Percentiles rank a stretch among this genome's conserved stretches.
Conservation (phyloP, 192 early-diverging fungal genomes). For the Coemansia sp. region DNA sequence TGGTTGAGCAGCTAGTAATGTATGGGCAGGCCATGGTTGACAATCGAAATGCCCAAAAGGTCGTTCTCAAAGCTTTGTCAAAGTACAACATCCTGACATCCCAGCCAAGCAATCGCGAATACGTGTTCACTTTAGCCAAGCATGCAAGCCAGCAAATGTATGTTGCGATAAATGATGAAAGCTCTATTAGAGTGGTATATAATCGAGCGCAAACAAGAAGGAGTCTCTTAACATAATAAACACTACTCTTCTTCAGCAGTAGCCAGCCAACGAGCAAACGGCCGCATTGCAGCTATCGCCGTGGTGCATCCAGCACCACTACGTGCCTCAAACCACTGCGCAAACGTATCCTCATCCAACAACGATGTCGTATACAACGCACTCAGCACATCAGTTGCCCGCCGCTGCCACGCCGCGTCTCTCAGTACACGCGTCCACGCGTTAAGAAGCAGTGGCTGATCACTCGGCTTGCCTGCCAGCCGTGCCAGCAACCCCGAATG, state of each 20-base stretch:
- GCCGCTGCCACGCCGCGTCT: constrained; percentile 49
- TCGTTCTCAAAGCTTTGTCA: constrained; percentile 38
- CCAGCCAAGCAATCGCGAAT: constrained; percentile 29
- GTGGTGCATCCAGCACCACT: constrained; percentile 36
- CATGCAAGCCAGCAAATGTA: constrained; percentile 36
- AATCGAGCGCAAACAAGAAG: neutral
- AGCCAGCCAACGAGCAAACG: constrained; percentile 76
- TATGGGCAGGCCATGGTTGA: constrained; percentile 32
- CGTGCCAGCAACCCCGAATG: constrained; percentile 32
- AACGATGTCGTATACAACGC: constrained; percentile 70
- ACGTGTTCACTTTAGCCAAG: constrained; percentile 25
- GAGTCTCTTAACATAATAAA: neutral
- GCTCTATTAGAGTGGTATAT: constrained; percentile 34
- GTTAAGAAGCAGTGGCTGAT: constrained; percentile 49
- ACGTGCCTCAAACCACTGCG: constrained; percentile 57
- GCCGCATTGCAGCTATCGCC: constrained; percentile 59
- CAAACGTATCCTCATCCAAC: constrained; percentile 77
- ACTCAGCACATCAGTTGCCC: constrained; percentile 64
- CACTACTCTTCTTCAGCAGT: constrained; percentile 80
- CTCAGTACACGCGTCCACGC: constrained; percentile 43
- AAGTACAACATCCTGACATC: constrained; percentile 30
- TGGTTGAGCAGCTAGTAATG: constrained; percentile 35
- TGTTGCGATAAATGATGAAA: constrained; percentile 29
- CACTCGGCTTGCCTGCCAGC: constrained; percentile 33
- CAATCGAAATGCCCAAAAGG: constrained; percentile 34